Conservation (phyloP, 1,284 basidiomycete genomes). For the Earliella scabrosa region DNA sequence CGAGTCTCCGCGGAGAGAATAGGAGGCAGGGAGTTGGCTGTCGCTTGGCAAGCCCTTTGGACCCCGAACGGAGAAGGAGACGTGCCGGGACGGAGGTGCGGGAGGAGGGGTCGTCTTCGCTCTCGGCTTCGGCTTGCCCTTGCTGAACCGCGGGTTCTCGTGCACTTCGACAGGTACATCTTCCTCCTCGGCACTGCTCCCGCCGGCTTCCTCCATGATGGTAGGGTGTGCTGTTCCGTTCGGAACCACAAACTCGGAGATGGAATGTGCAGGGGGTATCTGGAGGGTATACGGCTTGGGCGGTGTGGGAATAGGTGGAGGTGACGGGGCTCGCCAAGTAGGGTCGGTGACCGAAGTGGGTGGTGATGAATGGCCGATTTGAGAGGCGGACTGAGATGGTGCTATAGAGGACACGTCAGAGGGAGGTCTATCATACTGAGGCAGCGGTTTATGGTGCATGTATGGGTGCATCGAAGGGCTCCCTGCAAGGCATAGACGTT, state of each 20-base stretch:
- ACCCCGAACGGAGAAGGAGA: constrained; percentile 25
- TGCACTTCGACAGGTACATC: constrained; percentile 47
- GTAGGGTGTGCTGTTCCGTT: constrained; percentile 47
- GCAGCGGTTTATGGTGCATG: constrained; percentile 27
- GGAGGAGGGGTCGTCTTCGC: neutral
- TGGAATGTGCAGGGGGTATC: constrained; percentile 63
- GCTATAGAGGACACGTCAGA: constrained; percentile 44
- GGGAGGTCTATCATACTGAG: constrained; percentile 25
- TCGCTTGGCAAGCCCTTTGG: constrained; percentile 9
- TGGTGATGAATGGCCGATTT: constrained; percentile 24
- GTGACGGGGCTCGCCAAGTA: constrained; percentile 9
- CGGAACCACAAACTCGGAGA: constrained; percentile 48
- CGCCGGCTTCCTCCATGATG: constrained; percentile 35
- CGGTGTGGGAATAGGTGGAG: constrained; percentile 8
- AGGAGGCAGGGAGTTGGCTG: constrained; percentile 1
- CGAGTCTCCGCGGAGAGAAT: constrained; percentile 16
- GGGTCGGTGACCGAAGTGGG: constrained; percentile 7
- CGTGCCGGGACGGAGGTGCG: constrained; percentile 4
- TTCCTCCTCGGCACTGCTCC: constrained; percentile 40
- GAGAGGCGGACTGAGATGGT: constrained; percentile 51
- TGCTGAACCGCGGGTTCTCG: constrained; percentile 61
- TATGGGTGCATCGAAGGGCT: constrained; percentile 23
- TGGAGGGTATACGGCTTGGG: constrained; percentile 30
- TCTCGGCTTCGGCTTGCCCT: constrained; percentile 19
- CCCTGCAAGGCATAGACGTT: constrained; percentile 4